Conservation (phyloP, 768 basidiomycete genomes). For the Amanita exitialis region DNA sequence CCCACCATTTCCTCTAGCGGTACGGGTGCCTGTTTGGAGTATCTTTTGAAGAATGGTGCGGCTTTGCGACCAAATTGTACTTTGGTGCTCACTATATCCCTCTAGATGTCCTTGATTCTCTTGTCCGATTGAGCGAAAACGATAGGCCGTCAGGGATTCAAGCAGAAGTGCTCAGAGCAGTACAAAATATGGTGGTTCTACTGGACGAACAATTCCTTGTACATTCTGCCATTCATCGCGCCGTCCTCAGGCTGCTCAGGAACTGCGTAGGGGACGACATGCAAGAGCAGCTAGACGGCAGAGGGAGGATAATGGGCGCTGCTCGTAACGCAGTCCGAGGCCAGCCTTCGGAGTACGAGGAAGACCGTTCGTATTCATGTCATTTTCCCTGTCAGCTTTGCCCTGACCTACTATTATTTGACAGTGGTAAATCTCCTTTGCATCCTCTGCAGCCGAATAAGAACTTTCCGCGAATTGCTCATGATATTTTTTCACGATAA, state of each 20-base stretch:
- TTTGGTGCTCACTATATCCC: constrained; percentile 1
- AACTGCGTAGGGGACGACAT: constrained; percentile 90
- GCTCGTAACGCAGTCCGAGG: constrained; percentile 59
- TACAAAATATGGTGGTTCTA: constrained; percentile 85
- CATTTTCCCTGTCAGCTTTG: background rate
- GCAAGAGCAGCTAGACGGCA: constrained; percentile 79
- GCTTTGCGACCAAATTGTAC: background rate
- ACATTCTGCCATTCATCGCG: constrained; percentile 83
- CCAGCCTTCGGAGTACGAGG: constrained; percentile 81
- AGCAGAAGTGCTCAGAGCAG: constrained; percentile 76
- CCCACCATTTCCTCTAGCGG: constrained; percentile 34
- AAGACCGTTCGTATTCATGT: constrained; percentile 54
- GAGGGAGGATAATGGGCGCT: constrained; percentile 70
- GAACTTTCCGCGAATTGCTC: constrained; percentile 79
- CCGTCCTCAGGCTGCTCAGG: constrained; percentile 74
- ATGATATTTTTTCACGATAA: constrained; percentile 98
- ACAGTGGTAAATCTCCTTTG: constrained; percentile 88
- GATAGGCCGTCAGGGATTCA: constrained; percentile 89
- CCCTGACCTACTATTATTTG: constrained; percentile 7
- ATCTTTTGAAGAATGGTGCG: constrained; percentile 80
- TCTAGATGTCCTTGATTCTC: constrained; percentile 70
- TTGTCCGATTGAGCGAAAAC: constrained; percentile 77
- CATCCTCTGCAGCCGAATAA: constrained; percentile 86
- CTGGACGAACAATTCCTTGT: constrained; percentile 92
- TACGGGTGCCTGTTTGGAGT: constrained; percentile 86